phyloP scores from a whole-genome alignment of 2,329 filamentous ascomycete species.

The Aureobasidium sp. region DNA sequence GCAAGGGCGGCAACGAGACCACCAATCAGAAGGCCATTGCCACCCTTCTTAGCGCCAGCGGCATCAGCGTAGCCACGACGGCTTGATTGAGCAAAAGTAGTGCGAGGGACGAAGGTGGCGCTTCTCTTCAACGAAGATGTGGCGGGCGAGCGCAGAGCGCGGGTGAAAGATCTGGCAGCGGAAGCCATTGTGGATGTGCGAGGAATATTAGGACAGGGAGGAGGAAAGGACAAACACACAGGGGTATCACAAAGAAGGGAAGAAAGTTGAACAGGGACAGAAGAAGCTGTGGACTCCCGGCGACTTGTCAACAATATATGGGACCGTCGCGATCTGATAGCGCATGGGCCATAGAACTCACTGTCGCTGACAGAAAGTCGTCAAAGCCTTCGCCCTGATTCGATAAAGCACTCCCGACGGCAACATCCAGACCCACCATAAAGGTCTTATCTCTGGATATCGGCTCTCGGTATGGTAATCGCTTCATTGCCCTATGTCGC shows the following conservation, averaged over 20 bases:
- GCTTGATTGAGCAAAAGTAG: constrained; percentile 65
- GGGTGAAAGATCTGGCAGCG: constrained; percentile 32
- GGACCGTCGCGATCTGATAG: constrained; percentile 5
- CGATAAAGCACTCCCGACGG: constrained; percentile 10
- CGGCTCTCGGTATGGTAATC: not conserved
- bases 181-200: constrained; percentile 30
- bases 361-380: constrained; percentile 13
- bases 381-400: constrained; percentile 15
- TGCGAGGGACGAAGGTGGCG: constrained; percentile 48
- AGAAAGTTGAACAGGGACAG: not conserved
- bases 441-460: constrained; percentile 13
- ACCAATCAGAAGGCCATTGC: constrained; percentile 50
- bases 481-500: not conserved
- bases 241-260: constrained; percentile 15
- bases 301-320: constrained; percentile 13
- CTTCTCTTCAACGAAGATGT: constrained; percentile 50
- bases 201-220: not conserved
- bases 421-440: constrained; percentile 12
- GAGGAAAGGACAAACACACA: not conserved
- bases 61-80: constrained; percentile 71
- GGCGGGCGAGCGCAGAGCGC: constrained; percentile 37
- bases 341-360: constrained; percentile 5
- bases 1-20: constrained; percentile 53
- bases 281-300: not conserved
- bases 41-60: constrained; percentile 23